Evolutionary conservation across 805 yeast genomes (phyloP).

Genomic region (Saccharomycopsis sp.): DNA sequence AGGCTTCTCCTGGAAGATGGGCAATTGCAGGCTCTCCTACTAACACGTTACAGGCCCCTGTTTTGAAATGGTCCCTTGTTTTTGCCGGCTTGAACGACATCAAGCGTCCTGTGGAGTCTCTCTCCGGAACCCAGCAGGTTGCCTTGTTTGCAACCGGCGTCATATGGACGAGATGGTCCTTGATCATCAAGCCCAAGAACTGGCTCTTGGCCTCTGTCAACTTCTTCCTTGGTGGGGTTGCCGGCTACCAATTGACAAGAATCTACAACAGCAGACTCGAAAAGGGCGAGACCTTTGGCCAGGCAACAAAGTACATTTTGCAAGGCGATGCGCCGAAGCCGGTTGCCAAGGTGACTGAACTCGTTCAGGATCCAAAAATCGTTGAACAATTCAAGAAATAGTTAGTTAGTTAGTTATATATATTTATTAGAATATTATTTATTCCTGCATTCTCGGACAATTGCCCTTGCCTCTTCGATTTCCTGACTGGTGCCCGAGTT

Average conservation of each 20-base stretch:
- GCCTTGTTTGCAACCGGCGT: constrained; percentile 87
- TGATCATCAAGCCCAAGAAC: constrained; percentile 86
- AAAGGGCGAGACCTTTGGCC: constrained; percentile 53
- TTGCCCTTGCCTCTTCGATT: constrained; percentile 79
- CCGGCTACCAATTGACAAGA: constrained; percentile 74
- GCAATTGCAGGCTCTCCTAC: constrained; percentile 2
- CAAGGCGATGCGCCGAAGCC: not conserved
- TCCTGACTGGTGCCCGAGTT: constrained; percentile 71
- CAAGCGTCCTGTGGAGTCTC: constrained; percentile 82
- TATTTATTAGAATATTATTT: not conserved
- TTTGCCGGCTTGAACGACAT: constrained; percentile 85
- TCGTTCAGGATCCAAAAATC: constrained; percentile 9
- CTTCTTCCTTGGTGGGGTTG: constrained; percentile 86
- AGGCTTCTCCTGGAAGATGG: not conserved
- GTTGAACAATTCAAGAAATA: constrained; percentile 6
- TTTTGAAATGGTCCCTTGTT: constrained; percentile 70
- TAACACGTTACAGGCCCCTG: constrained; percentile 20
- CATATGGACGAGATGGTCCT: constrained; percentile 98
- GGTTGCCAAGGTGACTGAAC: constrained; percentile 5
- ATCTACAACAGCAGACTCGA: constrained; percentile 55
- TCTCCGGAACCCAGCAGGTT: constrained; percentile 59
- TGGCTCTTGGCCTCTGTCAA: constrained; percentile 83
- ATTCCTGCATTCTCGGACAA: constrained; percentile 48
- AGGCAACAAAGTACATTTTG: constrained; percentile 50
- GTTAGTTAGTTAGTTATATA: too few species aligned